A percentile compares a stretch with the other conserved stretches of the same genome.
Evolutionary conservation across 768 basidiomycete genomes (phyloP).

Genomic region (Lanmaoa rubissima): DNA sequence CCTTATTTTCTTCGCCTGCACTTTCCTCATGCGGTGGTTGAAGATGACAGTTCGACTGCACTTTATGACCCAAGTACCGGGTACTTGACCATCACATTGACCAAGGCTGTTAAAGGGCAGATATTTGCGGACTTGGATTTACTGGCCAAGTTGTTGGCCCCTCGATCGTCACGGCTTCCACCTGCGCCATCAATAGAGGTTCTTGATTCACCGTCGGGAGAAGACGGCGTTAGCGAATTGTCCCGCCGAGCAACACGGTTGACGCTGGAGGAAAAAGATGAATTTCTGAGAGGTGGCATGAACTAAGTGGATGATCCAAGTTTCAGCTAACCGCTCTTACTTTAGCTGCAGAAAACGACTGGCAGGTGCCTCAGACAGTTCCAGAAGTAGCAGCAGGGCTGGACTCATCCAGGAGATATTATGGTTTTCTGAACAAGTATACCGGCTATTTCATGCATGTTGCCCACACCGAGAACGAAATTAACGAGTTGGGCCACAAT

Average conservation of each 20-base stretch:
- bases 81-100: conserved; percentile 69
- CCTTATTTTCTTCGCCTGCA: conserved; percentile 83
- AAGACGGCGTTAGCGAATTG: conserved; percentile 39
- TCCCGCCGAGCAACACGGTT: conserved; percentile 43
- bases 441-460: conserved; percentile 75
- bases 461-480: conserved; percentile 73
- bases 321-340: conserved; percentile 2
- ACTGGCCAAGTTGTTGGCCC: conserved; percentile 73
- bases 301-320: neutral
- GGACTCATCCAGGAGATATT: conserved; percentile 45
- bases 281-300: conserved; percentile 54
- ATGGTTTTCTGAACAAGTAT: conserved; percentile 77
- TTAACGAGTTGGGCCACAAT: conserved; percentile 72
- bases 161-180: conserved; percentile 43
- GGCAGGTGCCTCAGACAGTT: conserved; percentile 69
- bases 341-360: conserved; percentile 73
- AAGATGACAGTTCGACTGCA: conserved; percentile 67
- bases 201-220: conserved; percentile 31
- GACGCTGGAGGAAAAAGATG: conserved; percentile 49
- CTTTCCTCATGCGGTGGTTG: conserved; percentile 62
- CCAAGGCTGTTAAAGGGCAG: conserved; percentile 65
- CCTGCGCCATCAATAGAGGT: conserved; percentile 56
- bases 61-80: conserved; percentile 76
- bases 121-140: conserved; percentile 77
- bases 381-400: conserved; percentile 41